Evolutionary conservation across 257 asterid genomes (phyloP), one percentile per base, ranked within the genome.

Genomic region (Osmanthus fragrans): DNA sequence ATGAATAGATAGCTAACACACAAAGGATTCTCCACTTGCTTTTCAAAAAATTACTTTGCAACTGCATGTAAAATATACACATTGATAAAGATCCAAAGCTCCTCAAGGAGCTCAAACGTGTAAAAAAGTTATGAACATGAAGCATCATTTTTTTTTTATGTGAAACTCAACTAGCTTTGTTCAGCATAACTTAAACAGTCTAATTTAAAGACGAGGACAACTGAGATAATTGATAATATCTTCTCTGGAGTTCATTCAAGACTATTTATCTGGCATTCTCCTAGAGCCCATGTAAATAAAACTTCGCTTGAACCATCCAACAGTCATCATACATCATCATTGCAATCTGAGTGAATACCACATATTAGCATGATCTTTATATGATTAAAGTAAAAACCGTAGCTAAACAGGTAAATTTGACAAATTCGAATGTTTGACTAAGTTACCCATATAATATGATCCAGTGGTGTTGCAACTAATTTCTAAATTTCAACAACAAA

Each of bases 301-400:
- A 82, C 90, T 85, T 74, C 77, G 69, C 85, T 51, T 39, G 86
- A 81, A 85, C 77, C 90, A 83, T 84, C 95, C 85, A 82, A 84
- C 84, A 84, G 83, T 86, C 89, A 88, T 92, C 94, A 90, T 87
- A 86, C 92, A 85, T 87, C 94, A 79, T 89, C 90, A 76, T 79
- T 85, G 94, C 92, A 85, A 88, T 86, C 94, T 89, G 97, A 82
- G 77, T 73, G 85, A 89, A 89, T 81, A 89, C 80, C 82, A 86
- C 60, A 71, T 71, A 88, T 90, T 81, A 87, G 94, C 80, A 84
- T 54, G 82, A 80, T 70, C 79, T 77, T 67, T 70, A 72, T 29
- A 76, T 64, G 30, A 76, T 82, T 82, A 83, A 75, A 72, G 39
- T 72, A 80, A 72, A 23, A 71, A 73, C 45, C 73, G 72, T 60